Base-by-base conservation (phyloP, 2,329 filamentous ascomycete species). In the Trichophyton schoenleinii region DNA sequence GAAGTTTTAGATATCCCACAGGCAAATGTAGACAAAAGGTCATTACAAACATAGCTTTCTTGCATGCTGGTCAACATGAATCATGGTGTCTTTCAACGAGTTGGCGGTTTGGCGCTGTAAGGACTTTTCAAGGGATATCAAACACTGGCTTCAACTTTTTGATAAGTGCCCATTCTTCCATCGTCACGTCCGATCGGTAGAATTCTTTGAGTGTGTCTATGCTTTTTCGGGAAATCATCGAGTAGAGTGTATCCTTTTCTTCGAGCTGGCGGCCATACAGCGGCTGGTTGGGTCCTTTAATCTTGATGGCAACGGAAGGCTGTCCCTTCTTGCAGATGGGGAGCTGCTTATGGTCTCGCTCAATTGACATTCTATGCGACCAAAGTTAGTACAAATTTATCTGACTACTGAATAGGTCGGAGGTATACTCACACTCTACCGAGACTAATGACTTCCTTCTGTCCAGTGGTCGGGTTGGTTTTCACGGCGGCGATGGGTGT, bases 161-260 rank as follows among this genome's bases (percentile, higher is more conserved):
- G 71, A 99, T 90, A 66, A 99, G 80, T 70, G 84, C 81, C 94
- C 94, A 99, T 78, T 99, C 94, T 9, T 97, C 94, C 76, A 88
- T 92, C 57, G 82, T 83, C 48, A 96, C 89, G 63, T 96, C 91
- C 62, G 84, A 79, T 61, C 91, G 82, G 79, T 96, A 99, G 74
- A 90, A 96, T 72, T 96, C 89, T 82, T 99, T 99, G 66, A 99
- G 83, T 7, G 87, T 91, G 76, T 99, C 89, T 74, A 99, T 99
- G 70, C 88, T 94, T 67, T 84, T 81, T 67, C 94, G 83, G 49
- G 88, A 94, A 69, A 99, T 90, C 63, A 88, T 80, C 66, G 87
- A 92, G 82, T 96, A 97, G 13, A 99, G 81, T 1, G 78, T 81
- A 73, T 99, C 94, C 65, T 85, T 84, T 74, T 99, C 92, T 75